Base-by-base conservation (phyloP, 179 eudicot genomes). In the Actinidia chinensis region DNA sequence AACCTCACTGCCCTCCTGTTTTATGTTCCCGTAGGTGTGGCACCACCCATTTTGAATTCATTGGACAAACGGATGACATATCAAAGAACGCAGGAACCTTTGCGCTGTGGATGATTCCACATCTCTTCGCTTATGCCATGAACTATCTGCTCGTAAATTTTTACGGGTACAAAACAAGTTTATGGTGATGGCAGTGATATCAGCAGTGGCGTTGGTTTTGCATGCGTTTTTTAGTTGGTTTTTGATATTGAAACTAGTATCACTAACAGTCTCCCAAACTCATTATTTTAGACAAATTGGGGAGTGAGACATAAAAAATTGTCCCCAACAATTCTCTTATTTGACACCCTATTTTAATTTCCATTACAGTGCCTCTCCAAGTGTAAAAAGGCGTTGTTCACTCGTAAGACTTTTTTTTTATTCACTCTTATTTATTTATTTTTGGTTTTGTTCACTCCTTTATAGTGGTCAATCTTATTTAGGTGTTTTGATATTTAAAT, bases 101-200 rank as follows among this genome's bases (percentile, higher is more conserved):
- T 23, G 81, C 96, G 0, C 0, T 75, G 3, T 86, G 86, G 85
- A 88, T 90, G 84, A 76, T 90, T n/a, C 96, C 96, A 0, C 93
- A 91, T 78, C 73, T 90, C 18, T 91, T 87, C 47, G 92, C 96
- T 3, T 88, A 84, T 36, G 93, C 93, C 0, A 72, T 87, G 73
- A 79, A 85, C 36, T 90, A 85, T 63, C 94, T 94, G 2, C 83
- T 84, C 2, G 82, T 84, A 3, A 91, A 90, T 92, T 86, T 71
- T 82, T 92, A 10, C 96, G 88, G 73, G 85, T 93, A 1, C 96
- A 91, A 52, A 87, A 88, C 79, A 89, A 82, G 82, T 86, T 90
- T 59, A 80, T 85, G 91, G 86, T 80, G 0, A 90, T 92, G 94
- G 91, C 94, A 0, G 80, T 70, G 3, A 85, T 89, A 20, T 78